phyloP scores from a whole-genome alignment of 179 eudicot species.

The Amaranthus tricolor region DNA sequence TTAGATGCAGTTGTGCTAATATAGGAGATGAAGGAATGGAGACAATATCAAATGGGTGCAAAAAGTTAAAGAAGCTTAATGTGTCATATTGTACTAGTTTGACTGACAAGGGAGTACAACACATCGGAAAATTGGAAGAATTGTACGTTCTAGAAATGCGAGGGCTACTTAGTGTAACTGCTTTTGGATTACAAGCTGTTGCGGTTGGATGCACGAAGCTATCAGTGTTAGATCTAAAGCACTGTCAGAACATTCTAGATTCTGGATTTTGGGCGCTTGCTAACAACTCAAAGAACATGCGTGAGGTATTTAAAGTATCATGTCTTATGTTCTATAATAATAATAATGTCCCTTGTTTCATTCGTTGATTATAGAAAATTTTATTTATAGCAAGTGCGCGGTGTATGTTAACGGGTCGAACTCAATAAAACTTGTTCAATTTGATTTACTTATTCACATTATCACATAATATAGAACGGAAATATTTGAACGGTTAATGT shows the following conservation, averaged over 20 bases:
- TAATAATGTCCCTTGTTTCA: too few relatives aligned
- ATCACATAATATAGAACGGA: too few relatives aligned
- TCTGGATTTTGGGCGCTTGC: constrained; percentile 72
- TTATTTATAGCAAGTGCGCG: too few relatives aligned
- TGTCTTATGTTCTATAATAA: too few relatives aligned
- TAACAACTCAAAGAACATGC: constrained; percentile 49
- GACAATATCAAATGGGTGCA: constrained; percentile 69
- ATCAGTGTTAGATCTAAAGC: constrained; percentile 62
- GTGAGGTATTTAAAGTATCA: constrained; percentile 40
- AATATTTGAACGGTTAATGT: too few relatives aligned
- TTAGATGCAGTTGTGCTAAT: constrained; percentile 57
- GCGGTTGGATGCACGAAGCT: constrained; percentile 67
- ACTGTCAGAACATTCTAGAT: constrained; percentile 59
- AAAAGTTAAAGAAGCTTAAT: constrained; percentile 56
- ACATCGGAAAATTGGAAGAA: constrained; percentile 48
- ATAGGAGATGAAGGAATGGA: constrained; percentile 67
- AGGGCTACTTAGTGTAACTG: constrained; percentile 40
- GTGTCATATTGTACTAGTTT: constrained; percentile 61
- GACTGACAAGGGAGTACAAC: constrained; percentile 62
- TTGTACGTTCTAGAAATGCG: constrained; percentile 73
- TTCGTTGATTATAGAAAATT: too few relatives aligned
- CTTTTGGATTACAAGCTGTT: constrained; percentile 53
- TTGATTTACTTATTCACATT: too few relatives aligned
- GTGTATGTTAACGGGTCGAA: too few relatives aligned
- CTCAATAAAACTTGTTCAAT: too few relatives aligned